A percentile compares a stretch with the other conserved stretches of the same genome.
Evolutionary conservation across 768 basidiomycete genomes (phyloP).

Genomic region (Xerocomus brunneocitrinus): DNA sequence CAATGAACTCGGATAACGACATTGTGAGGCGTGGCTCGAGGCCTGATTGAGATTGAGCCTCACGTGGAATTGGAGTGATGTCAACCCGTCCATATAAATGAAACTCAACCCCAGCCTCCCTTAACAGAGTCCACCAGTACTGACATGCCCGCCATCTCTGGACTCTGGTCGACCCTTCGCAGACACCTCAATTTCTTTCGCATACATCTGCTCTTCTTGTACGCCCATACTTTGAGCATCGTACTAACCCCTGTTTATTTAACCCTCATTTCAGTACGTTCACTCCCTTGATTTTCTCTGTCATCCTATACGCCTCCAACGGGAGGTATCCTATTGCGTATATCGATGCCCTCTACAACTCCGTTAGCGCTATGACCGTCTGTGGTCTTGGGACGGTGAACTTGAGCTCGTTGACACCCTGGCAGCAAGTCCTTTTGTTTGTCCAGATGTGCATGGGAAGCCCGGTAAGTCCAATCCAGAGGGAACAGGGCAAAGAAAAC

Average conservation of each 20-base stretch:
- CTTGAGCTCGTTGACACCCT: slow-evolving; percentile 60
- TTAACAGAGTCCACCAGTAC: background rate
- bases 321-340: slow-evolving; percentile 66
- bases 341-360: slow-evolving; percentile 75
- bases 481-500: background rate
- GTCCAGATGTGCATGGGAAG: slow-evolving; percentile 75
- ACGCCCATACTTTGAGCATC: slow-evolving; percentile 23
- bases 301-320: slow-evolving; percentile 80
- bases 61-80: background rate
- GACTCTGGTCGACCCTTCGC: slow-evolving; percentile 27
- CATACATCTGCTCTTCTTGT: slow-evolving; percentile 60
- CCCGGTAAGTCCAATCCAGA: slow-evolving; percentile 47
- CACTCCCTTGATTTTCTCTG: slow-evolving; percentile 74
- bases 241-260: slow-evolving; percentile 2
- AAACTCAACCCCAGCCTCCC: background rate
- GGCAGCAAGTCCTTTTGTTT: slow-evolving; percentile 69
- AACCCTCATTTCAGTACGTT: slow-evolving; percentile 47
- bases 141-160: background rate
- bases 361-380: slow-evolving; percentile 72
- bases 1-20: slow-evolving; percentile 19
- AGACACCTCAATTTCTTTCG: slow-evolving; percentile 66
- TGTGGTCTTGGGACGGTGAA: slow-evolving; percentile 73
- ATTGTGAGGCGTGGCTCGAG: background rate
- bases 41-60: background rate
- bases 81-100: background rate